Base-by-base conservation (phyloP, 805 yeast genomes). In the Nakazawaea wickerhamii region DNA sequence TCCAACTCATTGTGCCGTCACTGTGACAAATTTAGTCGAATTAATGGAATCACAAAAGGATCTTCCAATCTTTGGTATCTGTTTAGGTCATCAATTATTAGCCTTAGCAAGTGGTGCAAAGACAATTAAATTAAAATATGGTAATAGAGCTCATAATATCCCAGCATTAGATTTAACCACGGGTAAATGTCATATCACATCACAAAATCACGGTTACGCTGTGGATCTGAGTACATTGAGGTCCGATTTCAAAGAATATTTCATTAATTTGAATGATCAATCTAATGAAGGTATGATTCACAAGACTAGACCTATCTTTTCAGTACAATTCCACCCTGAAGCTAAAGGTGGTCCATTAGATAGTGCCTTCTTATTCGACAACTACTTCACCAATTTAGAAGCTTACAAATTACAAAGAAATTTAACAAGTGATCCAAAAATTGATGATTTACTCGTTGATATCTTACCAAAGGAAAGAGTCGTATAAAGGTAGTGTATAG, bases 311-410 rank as follows among this genome's bases (percentile, higher is more conserved):
- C 99, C 99, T 40, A 85, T 91, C 43, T 93, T 91, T 68, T 87
- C 96, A 30, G 88, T 96, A 2, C 99, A 93, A 66, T 93, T 93
- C 76, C 99, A 93, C 63, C 99, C 99, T 38, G 99, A 93, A 67
- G 98, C 99, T 45, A 91, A 89, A 69, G 98, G 99, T 55, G 99
- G 99, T 54, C 99, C 99, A 46, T 74, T 84, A 56, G 99, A 93
- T 65, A 85, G 96, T 11, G 76, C 88, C 2, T 87, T 79, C 67
- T 71, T 93, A 63, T 93, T 93, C 55, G 98, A 93, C 71, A 87
- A 81, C 64, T 93, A 86, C 67, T 80, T 93, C 55, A 75, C 70
- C 30, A 72, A 82, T 56, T 81, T 93, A 50, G 71, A 68, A 36
- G 66, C 65, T 36, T 88, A 76, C 71, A 75, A 71, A 58, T 60